Evolutionary conservation across 1,284 basidiomycete genomes (phyloP).

Genomic region (Mycena citricolor): DNA sequence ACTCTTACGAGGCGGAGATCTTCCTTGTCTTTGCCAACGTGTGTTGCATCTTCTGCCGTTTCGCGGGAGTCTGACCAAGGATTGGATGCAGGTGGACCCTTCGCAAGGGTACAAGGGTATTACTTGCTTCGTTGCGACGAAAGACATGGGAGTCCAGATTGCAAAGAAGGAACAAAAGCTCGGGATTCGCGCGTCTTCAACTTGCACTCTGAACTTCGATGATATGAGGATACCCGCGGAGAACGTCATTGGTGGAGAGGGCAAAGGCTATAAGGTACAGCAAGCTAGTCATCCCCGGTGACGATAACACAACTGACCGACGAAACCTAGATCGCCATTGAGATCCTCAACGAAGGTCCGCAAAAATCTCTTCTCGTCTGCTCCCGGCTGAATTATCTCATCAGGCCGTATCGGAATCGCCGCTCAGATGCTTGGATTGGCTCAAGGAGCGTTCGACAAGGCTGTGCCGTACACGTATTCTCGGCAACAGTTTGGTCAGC

Average conservation of each 20-base stretch:
- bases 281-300: neutral
- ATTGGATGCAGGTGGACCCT: conserved; percentile 71
- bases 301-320: neutral
- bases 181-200: conserved; percentile 96
- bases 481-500: conserved; percentile 91
- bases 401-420: conserved; percentile 92
- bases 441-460: conserved; percentile 95
- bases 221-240: conserved; percentile 90
- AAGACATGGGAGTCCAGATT: conserved; percentile 95
- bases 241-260: conserved; percentile 92
- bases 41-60: conserved; percentile 23
- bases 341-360: conserved; percentile 91
- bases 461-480: conserved; percentile 92
- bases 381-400: no score
- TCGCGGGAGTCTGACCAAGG: no score
- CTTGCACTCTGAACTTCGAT: conserved; percentile 95
- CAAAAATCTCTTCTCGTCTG: no score
- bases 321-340: conserved; percentile 79
- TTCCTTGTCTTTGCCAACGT: conserved; percentile 95
- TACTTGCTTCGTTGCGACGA: conserved; percentile 95
- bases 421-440: conserved; percentile 95
- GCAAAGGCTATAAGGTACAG: conserved; percentile 88
- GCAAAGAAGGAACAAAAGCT: conserved; percentile 99
- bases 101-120: conserved; percentile 99
- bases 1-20: conserved; percentile 94